Evolutionary conservation across 1,284 basidiomycete species (phyloP), one percentile per base, ranked within the genome.

Genomic region (Ganoderma lingzhi): DNA sequence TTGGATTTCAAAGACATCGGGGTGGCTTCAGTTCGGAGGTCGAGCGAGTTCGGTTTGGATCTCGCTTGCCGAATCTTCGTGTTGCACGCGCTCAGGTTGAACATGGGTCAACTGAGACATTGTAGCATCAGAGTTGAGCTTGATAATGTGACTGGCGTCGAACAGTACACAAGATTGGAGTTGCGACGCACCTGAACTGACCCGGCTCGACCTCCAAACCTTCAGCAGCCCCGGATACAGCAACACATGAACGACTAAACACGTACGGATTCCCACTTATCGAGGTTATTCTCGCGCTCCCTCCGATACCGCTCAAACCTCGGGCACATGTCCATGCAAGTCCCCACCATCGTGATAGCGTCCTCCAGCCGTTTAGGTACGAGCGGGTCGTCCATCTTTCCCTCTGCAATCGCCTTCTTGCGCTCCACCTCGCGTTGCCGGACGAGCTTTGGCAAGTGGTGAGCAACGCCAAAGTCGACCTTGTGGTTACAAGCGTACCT

Each of bases 311-410:
- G 86, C 81, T 99, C 97, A 76, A 95, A 97, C 63, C 93, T 91
- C 6, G 96, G 95, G 79, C 97, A 99, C 96, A 99, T 98, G 72
- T 94, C 92, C 81, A 86, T 83, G 78, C 97, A 99, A 1, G 95
- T 97, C 23, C 97, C 97, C 15, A 94, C 87, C 76, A 99, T 91
- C 41, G 92, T 93, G 66, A 96, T 94, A 2, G 97, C 96, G 70
- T 96, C 92, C 70, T 93, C 93, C 8, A 98, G 86, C 32, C 92
- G 86, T 73, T 93, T 94, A 4, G 93, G 88, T 39, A 91, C 89
- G 39, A 84, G 79, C 0, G 95, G 96, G 74, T 96, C 94, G 68
- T 95, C 94, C 86, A 98, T 96, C 75, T 94, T 90, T 5, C 96
- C 96, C 41, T 92, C 88, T 2, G 89, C 85, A 69, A 97, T 95